Evolutionary conservation across 345 rosid genomes (phyloP), one percentile per base, ranked within the genome.

Genomic region (Isatis tinctoria): DNA sequence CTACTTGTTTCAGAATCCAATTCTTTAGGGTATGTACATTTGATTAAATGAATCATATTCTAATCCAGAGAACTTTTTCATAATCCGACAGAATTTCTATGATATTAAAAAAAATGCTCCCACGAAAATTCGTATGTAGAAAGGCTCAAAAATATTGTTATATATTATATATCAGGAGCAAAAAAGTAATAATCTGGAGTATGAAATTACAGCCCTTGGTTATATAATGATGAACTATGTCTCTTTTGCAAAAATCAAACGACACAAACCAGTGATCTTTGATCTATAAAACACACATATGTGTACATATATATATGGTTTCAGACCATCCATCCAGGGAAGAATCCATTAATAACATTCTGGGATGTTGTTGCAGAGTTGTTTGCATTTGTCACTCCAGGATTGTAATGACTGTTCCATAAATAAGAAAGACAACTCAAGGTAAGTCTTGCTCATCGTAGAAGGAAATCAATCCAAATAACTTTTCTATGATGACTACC

Each of bases 261-360:
- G 67, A 65, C 54, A 70, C 37, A 64, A 47, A 67, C 76, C 76
- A 64, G 18, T 62, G 54, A 57, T 64, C 18, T 70, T 30, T 67
- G 32, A 37, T 58, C 54, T 70, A 49, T 76, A 64, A 64, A 56
- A 71, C 67, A 77, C 72, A 77, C 76, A 65, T 37, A 47, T 51
- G 13, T 67, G 54, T 20, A 73, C 28, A 65, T 54, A 60, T 20
- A 44, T 69, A 54, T 62, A 60, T 68, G 11, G 54, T 54, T 75
- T 76, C 74, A 82, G 70, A 82, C 78, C 82, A 79, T 82, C 85
- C 85, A 82, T 9, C 80, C 85, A 51, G 75, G 82, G 60, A 79
- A 75, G 65, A 76, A 75, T 33, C 82, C 85, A 59, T 56, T 69
- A 43, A 30, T 30, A 56, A 59, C 68, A 74, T 79, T 79, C 44